phyloP scores from a whole-genome alignment of 2,329 filamentous ascomycete genomes.

The Zymoseptoria pseudotritici region DNA sequence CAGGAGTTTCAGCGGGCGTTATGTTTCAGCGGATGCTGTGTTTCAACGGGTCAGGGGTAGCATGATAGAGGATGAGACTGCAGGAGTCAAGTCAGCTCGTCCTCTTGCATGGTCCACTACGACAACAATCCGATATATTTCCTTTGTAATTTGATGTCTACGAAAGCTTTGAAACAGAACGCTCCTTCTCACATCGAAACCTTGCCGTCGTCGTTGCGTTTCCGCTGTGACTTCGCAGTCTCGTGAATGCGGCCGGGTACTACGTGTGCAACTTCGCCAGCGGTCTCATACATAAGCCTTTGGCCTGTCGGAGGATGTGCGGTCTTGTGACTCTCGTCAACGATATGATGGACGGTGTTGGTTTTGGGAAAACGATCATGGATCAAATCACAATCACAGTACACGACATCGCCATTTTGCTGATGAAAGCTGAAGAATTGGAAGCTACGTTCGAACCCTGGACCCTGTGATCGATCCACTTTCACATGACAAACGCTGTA shows the following conservation, averaged over 20 bases:
- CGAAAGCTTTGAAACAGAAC: background rate
- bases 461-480: background rate
- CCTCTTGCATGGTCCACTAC: background rate
- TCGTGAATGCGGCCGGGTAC: background rate
- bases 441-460: background rate
- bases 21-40: background rate
- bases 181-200: background rate
- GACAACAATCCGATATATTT: background rate
- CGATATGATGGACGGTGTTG: background rate
- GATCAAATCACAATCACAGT: background rate
- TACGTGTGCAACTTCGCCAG: background rate
- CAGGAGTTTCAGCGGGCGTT: background rate
- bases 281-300: background rate
- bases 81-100: background rate
- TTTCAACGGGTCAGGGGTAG: background rate
- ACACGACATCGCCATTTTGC: background rate
- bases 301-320: background rate
- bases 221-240: no score
- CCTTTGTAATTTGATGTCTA: background rate
- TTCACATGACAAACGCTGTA: background rate
- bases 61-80: background rate
- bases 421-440: background rate
- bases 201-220: background rate
- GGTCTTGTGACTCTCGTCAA: background rate
- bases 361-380: background rate